Conservation (phyloP, 2,329 filamentous ascomycete species). For the Ophiostoma novo-ulmi region DNA sequence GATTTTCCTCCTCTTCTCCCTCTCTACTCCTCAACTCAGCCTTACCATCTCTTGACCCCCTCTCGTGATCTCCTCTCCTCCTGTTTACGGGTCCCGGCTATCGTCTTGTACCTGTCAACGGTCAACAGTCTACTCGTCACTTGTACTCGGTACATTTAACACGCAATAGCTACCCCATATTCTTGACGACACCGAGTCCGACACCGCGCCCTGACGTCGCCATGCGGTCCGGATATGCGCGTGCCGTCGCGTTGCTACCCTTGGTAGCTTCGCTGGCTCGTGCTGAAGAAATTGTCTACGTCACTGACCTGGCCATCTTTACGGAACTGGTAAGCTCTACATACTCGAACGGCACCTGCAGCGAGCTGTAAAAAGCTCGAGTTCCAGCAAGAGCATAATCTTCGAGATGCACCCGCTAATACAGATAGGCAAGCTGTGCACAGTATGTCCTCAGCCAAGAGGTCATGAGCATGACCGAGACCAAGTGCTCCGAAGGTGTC, state of each 20-base stretch:
- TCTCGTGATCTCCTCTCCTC: neutral
- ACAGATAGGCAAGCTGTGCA: slow-evolving; percentile 46
- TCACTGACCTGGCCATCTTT: slow-evolving; percentile 43
- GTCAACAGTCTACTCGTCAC: neutral
- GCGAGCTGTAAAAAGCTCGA: neutral
- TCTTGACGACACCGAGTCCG: neutral
- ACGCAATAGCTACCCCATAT: neutral
- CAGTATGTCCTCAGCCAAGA: slow-evolving; percentile 43
- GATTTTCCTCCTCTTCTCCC: neutral
- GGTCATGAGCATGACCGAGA: slow-evolving; percentile 41
- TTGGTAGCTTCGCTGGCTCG: slow-evolving; percentile 16
- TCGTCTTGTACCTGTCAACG: neutral
- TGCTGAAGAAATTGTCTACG: slow-evolving; percentile 36
- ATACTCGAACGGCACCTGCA: too few relatives aligned
- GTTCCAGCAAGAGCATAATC: too few relatives aligned
- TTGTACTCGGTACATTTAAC: neutral
- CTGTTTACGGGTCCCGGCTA: neutral
- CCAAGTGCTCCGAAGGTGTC: slow-evolving; percentile 41
- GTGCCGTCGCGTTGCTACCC: slow-evolving; percentile 22
- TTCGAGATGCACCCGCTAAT: neutral
- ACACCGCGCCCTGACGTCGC: neutral
- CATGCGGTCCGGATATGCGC: slow-evolving; percentile 13
- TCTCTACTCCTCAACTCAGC: neutral
- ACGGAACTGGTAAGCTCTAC: slow-evolving; percentile 37
- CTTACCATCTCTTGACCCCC: neutral